Percentiles rank a stretch among this genome's conserved stretches.
These are phyloP conservation scores for Epichloe typhina DNA, from an alignment of 2,329 filamentous ascomycete species.

Conservation along the genomic window DNA sequence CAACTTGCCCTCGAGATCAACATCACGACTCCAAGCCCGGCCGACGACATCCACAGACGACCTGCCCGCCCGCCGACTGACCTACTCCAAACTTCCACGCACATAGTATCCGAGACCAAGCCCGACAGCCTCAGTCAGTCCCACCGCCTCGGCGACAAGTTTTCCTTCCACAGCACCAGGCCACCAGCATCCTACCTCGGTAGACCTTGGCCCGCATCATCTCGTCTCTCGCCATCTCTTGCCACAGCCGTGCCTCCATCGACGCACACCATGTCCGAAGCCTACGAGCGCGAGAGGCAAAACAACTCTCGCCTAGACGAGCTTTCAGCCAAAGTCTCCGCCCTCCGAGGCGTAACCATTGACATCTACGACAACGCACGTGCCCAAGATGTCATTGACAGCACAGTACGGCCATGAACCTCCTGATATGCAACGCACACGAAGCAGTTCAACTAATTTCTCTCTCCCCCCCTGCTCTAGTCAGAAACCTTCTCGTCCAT, in stretches of 20 bases:
- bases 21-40: too few species aligned
- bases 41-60: too few species aligned
- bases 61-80: too few species aligned
- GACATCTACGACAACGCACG: conserved; percentile 97
- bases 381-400: conserved; percentile 77
- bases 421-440: not conserved
- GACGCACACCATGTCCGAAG: conserved; percentile 47
- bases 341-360: conserved; percentile 83
- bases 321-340: conserved; percentile 80
- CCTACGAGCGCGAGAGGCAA: conserved; percentile 72
- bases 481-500: conserved; percentile 87
- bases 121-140: not conserved
- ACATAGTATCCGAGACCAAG: too few species aligned
- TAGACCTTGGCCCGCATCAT: not conserved
- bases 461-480: conserved; percentile 25
- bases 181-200: not conserved
- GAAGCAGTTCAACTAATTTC: not conserved
- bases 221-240: not conserved
- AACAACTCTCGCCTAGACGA: conserved; percentile 92
- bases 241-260: not conserved
- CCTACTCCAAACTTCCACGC: too few species aligned
- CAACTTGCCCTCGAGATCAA: too few species aligned
- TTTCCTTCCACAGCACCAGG: not conserved
- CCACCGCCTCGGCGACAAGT: not conserved
- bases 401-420: conserved; percentile 46